Percentiles rank a stretch among this genome's conserved stretches.
Conservation (phyloP, 345 rosid genomes). For the Brassica incana region DNA sequence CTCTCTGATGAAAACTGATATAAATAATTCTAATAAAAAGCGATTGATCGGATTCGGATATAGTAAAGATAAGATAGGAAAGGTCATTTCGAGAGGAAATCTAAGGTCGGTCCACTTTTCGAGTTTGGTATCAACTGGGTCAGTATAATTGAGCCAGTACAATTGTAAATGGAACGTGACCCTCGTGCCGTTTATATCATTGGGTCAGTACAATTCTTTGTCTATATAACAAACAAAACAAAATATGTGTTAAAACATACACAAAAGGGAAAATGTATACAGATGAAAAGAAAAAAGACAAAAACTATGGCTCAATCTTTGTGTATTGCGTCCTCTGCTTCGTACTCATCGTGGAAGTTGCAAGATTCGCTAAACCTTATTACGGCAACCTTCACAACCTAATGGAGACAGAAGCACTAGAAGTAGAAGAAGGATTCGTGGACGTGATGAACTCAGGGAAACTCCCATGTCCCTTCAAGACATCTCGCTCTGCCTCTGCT, state of each 20-base stretch:
- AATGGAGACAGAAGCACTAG: constrained; percentile 1
- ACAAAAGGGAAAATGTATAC: not conserved
- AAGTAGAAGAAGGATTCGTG: constrained; percentile 25
- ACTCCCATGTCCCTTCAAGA: constrained; percentile 17
- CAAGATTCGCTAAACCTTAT: constrained; percentile 34
- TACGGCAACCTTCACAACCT: constrained; percentile 22
- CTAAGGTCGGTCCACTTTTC: not conserved
- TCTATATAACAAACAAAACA: not conserved
- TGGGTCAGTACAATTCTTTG: not conserved
- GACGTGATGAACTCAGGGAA: not conserved
- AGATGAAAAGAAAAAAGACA: constrained; percentile 4
- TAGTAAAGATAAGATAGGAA: not conserved
- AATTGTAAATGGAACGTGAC: not conserved
- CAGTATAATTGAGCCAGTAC: not conserved
- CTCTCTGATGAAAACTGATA: not conserved
- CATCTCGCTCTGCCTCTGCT: constrained; percentile 9
- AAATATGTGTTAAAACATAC: not conserved
- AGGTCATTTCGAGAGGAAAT: not conserved
- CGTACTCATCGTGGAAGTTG: constrained; percentile 19
- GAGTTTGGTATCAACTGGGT: not conserved
- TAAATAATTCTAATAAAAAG: not conserved
- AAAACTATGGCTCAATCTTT: constrained; percentile 14
- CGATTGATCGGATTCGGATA: not conserved
- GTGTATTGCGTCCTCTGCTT: constrained; percentile 23
- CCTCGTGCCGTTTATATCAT: not conserved